Evolutionary conservation across 352 stramenopile species (phyloP).

Genomic region (Phytophthora pisi): DNA sequence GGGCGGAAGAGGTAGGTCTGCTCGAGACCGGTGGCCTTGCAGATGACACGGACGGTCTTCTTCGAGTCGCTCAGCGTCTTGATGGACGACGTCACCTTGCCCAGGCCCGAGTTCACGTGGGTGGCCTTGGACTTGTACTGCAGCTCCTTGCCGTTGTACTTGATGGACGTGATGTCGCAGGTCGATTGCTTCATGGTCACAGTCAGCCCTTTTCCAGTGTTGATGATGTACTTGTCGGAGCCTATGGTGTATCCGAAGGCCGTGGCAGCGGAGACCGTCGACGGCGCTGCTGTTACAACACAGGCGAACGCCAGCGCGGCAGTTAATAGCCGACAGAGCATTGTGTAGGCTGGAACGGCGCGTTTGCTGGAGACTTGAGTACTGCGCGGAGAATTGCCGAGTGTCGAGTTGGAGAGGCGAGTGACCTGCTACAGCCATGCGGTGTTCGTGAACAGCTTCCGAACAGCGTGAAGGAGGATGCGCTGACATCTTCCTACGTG

Average conservation of each 20-base stretch:
- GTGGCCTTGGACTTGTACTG: constrained; percentile 51
- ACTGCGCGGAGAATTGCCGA: constrained; percentile 12
- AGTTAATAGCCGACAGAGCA: constrained; percentile 17
- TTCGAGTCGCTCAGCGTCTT: constrained; percentile 33
- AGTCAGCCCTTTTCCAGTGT: constrained; percentile 33
- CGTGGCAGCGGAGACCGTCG: constrained; percentile 26
- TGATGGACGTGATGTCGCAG: constrained; percentile 50
- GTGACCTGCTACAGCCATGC: no score
- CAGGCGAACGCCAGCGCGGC: constrained; percentile 3
- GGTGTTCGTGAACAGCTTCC: constrained; percentile 9
- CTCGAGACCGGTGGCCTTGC: constrained; percentile 36
- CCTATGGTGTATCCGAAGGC: constrained; percentile 41
- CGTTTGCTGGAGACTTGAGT: constrained; percentile 6
- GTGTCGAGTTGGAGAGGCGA: constrained; percentile 2
- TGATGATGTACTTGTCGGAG: constrained; percentile 47
- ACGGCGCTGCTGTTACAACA: constrained; percentile 7
- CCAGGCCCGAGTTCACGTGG: constrained; percentile 52
- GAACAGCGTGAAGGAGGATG: constrained; percentile 27
- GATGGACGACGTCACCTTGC: constrained; percentile 39
- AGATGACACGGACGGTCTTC: constrained; percentile 50
- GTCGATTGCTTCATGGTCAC: constrained; percentile 51
- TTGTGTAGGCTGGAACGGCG: neutral
- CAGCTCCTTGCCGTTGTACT: constrained; percentile 46
- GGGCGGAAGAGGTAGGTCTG: constrained; percentile 61
- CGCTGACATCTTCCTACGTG: constrained; percentile 3